These are phyloP conservation scores for Pseudonitzschia multistriata DNA, from an alignment of 108 stramenopile species.

Conservation along the genomic window DNA sequence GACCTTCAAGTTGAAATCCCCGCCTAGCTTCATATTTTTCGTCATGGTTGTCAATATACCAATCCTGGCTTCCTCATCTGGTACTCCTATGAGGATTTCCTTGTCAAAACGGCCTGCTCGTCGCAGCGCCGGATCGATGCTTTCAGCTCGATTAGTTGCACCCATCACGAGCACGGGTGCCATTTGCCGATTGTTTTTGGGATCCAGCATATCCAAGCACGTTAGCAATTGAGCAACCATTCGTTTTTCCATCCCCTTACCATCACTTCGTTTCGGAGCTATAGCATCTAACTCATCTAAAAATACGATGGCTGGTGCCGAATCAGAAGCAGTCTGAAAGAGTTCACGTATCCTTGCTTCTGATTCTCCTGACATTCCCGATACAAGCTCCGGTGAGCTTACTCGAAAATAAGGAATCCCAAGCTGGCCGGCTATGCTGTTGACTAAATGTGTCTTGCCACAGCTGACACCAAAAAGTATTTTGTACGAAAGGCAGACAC, in stretches of 20 bases:
- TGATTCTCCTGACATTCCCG: slow-evolving; percentile 93
- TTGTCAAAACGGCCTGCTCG: slow-evolving; percentile 97
- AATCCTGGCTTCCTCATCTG: slow-evolving; percentile 89
- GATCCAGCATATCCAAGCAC: slow-evolving; percentile 85
- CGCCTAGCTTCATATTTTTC: slow-evolving; percentile 76
- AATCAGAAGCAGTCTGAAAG: slow-evolving; percentile 88
- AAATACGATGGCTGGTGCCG: slow-evolving; percentile 95
- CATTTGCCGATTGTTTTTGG: slow-evolving; percentile 58
- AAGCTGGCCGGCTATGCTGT: slow-evolving; percentile 83
- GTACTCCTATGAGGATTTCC: slow-evolving; percentile 94
- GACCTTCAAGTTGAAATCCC: slow-evolving; percentile 74
- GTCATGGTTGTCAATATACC: slow-evolving; percentile 88
- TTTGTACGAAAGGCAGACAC: not conserved
- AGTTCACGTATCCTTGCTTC: slow-evolving; percentile 89
- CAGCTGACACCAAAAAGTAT: slow-evolving; percentile 20
- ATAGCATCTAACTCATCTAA: slow-evolving; percentile 99
- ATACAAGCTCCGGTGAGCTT: slow-evolving; percentile 95
- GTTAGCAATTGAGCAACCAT: slow-evolving; percentile 97
- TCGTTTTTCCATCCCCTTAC: slow-evolving; percentile 94
- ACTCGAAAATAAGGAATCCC: slow-evolving; percentile 75
- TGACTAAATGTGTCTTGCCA: slow-evolving; percentile 95
- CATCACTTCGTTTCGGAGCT: slow-evolving; percentile 90
- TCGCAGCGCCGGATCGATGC: slow-evolving; percentile 92
- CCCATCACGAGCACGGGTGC: slow-evolving; percentile 92
- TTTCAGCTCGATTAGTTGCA: slow-evolving; percentile 96